Evolutionary conservation across 73 alveolate genomes (phyloP).

Genomic region (Uronychia setigera): DNA sequence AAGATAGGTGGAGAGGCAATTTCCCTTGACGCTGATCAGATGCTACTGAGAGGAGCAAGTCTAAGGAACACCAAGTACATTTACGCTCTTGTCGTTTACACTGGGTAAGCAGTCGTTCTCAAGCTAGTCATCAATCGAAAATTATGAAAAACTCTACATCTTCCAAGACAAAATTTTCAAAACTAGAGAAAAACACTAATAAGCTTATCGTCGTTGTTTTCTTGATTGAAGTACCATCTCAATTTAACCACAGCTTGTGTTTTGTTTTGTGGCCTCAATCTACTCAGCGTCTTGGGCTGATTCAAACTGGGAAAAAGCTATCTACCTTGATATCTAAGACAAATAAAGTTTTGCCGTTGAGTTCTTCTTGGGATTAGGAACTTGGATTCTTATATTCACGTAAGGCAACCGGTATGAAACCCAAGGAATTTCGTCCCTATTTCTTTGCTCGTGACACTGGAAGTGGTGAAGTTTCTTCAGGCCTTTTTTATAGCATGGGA

Average conservation of each 20-base stretch:
- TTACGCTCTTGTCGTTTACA: conserved; percentile 74
- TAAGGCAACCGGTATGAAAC: background rate
- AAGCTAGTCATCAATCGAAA: conserved; percentile 76
- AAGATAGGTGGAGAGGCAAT: conserved; percentile 24
- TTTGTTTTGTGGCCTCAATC: conserved; percentile 76
- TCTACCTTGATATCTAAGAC: conserved; percentile 30
- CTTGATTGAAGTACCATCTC: conserved; percentile 31
- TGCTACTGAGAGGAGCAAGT: conserved; percentile 91
- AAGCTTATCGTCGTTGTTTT: conserved; percentile 83
- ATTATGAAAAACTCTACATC: conserved; percentile 95
- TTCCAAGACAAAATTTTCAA: conserved; percentile 90
- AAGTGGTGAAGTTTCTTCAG: conserved; percentile 72
- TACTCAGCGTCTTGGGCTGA: conserved; percentile 68
- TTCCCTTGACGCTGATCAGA: conserved; percentile 54
- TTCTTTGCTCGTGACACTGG: conserved; percentile 74
- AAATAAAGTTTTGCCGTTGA: conserved; percentile 46
- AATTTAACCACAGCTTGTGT: conserved; percentile 44
- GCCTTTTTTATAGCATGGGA: conserved; percentile 76
- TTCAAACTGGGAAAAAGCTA: conserved; percentile 46
- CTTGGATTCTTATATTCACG: conserved; percentile 92
- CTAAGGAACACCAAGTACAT: conserved; percentile 86
- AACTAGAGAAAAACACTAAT: conserved; percentile 88
- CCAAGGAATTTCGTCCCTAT: conserved; percentile 76
- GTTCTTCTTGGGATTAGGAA: conserved; percentile 68
- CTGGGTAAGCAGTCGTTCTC: conserved; percentile 84